Percentiles rank a stretch among this genome's conserved stretches.
Evolutionary conservation across 2,329 filamentous ascomycete genomes (phyloP).

Genomic region (Pestalotiopsis sp.): DNA sequence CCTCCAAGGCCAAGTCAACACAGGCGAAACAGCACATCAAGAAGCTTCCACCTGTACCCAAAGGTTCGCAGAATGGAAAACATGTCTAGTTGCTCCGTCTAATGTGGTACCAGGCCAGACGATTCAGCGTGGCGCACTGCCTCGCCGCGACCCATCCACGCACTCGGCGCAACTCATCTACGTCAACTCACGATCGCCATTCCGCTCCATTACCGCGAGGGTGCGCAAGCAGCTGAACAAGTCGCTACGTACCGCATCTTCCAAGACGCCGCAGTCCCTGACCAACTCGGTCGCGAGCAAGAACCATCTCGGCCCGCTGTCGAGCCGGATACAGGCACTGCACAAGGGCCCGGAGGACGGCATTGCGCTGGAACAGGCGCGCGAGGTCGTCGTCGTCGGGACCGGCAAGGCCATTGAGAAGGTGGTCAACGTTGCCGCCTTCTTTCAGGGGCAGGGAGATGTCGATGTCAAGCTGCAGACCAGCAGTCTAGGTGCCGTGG

Average conservation of each 20-base stretch:
- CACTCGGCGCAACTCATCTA: slow-evolving; percentile 55
- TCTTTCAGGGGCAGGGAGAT: slow-evolving; percentile 65
- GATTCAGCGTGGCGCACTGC: slow-evolving; percentile 52
- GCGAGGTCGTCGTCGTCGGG: slow-evolving; percentile 63
- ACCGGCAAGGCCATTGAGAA: slow-evolving; percentile 70
- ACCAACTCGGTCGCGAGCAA: slow-evolving; percentile 43
- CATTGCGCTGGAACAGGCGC: slow-evolving; percentile 36
- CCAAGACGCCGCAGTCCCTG: slow-evolving; percentile 25
- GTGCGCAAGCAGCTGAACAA: slow-evolving; percentile 65
- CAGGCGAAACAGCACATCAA: slow-evolving; percentile 22
- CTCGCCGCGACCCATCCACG: slow-evolving; percentile 42
- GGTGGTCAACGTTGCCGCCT: slow-evolving; percentile 63
- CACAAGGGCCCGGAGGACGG: slow-evolving; percentile 33
- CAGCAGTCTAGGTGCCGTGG: slow-evolving; percentile 65
- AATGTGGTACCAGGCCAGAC: slow-evolving; percentile 42
- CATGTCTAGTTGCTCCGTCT: slow-evolving; percentile 13
- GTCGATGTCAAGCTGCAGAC: slow-evolving; percentile 64
- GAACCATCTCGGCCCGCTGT: slow-evolving; percentile 44
- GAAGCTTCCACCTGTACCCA: slow-evolving; percentile 33
- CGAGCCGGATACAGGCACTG: slow-evolving; percentile 48
- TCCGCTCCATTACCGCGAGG: slow-evolving; percentile 69
- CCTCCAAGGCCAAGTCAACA: neutral
- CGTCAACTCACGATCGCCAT: slow-evolving; percentile 65
- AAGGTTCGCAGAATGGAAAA: slow-evolving; percentile 22
- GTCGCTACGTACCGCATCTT: slow-evolving; percentile 42